These are phyloP conservation scores for Nidula niveotomentosa DNA, from an alignment of 1,284 basidiomycete species.

Conservation along the genomic window DNA sequence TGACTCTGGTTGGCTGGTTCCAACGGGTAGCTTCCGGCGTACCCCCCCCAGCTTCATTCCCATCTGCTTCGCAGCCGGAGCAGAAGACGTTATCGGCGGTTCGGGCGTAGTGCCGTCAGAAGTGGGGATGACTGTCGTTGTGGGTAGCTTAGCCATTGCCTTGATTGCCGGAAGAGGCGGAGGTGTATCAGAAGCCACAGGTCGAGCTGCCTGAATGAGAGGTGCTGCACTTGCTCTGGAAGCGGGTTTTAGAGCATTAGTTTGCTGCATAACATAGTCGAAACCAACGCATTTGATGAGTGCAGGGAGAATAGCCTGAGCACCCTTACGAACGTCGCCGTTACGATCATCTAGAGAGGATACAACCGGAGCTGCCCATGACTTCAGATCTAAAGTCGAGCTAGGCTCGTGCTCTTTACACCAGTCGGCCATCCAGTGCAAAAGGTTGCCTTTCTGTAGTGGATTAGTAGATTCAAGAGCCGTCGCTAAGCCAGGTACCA, in stretches of 20 bases:
- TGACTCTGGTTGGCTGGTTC: conserved; percentile 60
- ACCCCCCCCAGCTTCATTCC: conserved; percentile 57
- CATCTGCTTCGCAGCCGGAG: conserved; percentile 27
- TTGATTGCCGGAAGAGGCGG: conserved; percentile 21
- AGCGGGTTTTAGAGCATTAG: conserved; percentile 88
- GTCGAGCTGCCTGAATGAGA: conserved; percentile 79
- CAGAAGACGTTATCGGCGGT: conserved; percentile 27
- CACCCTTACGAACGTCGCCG: conserved; percentile 90
- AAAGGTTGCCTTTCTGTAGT: conserved; percentile 79
- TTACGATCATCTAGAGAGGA: conserved; percentile 90
- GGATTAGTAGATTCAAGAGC: conserved; percentile 90
- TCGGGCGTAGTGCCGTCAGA: conserved; percentile 35
- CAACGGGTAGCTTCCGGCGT: conserved; percentile 71
- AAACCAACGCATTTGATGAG: conserved; percentile 81
- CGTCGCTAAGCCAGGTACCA: conserved; percentile 78
- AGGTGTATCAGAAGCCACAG: conserved; percentile 25
- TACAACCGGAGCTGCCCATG: conserved; percentile 74
- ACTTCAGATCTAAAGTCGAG: conserved; percentile 69
- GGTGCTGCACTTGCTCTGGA: conserved; percentile 86
- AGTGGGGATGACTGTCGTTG: conserved; percentile 18
- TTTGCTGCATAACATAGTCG: conserved; percentile 86
- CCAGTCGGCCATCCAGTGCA: conserved; percentile 86
- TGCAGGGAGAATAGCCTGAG: conserved; percentile 79
- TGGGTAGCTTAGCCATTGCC: conserved; percentile 19
- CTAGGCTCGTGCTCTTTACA: conserved; percentile 66